phyloP scores from a whole-genome alignment of 2,329 filamentous ascomycete genomes.

The Sphaceloma murrayae region DNA sequence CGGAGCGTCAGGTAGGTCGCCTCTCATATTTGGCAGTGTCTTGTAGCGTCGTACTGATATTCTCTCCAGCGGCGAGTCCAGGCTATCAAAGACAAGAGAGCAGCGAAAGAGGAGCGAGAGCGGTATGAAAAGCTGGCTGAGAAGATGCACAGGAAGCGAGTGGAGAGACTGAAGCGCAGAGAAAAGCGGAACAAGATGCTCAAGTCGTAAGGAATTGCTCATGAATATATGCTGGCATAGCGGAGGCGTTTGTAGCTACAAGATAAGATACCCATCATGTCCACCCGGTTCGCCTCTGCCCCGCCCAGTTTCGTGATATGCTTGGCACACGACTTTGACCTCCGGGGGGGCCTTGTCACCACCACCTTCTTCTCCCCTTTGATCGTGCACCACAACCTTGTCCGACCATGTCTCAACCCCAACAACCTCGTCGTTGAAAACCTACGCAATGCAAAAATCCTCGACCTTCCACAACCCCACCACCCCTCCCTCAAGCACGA shows the following conservation, averaged over 20 bases:
- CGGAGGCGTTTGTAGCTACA: constrained; percentile 1
- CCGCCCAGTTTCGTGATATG: neutral
- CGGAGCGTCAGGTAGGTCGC: constrained; percentile 62
- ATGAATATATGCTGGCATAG: constrained; percentile 4
- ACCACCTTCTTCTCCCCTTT: no score
- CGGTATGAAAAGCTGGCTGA: constrained; percentile 88
- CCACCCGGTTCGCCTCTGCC: neutral
- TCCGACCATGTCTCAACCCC: neutral
- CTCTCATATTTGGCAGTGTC: neutral
- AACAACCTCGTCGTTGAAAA: no score
- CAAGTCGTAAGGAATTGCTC: constrained; percentile 34
- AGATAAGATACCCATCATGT: constrained; percentile 13
- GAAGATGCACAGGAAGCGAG: constrained; percentile 94
- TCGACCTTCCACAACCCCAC: constrained; percentile 12
- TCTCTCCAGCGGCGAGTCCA: constrained; percentile 61
- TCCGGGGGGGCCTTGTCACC: neutral
- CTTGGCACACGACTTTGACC: neutral
- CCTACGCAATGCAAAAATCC: constrained; percentile 7
- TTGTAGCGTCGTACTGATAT: constrained; percentile 18
- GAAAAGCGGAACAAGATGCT: constrained; percentile 89
- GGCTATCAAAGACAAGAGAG: constrained; percentile 73
- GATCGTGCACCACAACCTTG: neutral
- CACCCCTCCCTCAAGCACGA: neutral
- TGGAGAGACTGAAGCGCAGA: constrained; percentile 84
- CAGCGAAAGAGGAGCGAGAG: constrained; percentile 85